Percentiles rank a stretch among this genome's conserved stretches.
phyloP scores from a whole-genome alignment of 2,329 filamentous ascomycete genomes.

The Ophiostoma sp. region DNA sequence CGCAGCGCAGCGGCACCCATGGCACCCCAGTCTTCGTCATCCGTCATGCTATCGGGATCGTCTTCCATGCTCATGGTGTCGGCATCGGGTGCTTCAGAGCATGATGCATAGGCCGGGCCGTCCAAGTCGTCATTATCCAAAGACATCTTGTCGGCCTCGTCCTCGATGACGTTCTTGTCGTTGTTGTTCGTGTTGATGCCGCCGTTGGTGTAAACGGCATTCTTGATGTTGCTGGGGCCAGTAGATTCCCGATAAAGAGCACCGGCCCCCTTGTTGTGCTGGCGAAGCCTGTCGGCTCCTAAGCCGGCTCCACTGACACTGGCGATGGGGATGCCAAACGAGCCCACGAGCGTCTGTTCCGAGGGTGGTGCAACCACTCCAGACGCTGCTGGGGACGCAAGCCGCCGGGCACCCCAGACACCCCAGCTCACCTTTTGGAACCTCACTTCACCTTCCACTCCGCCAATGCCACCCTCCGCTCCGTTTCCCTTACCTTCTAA shows the following conservation, averaged over 20 bases:
- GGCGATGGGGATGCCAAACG: slow-evolving; percentile 53
- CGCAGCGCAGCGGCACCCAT: slow-evolving; percentile 82
- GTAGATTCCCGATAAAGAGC: slow-evolving; percentile 58
- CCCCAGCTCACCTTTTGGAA: slow-evolving; percentile 98
- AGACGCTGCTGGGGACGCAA: slow-evolving; percentile 31
- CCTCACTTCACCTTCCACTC: slow-evolving; percentile 63
- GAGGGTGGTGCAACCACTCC: neutral
- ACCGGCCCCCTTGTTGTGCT: slow-evolving; percentile 56
- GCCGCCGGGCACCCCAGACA: slow-evolving; percentile 77
- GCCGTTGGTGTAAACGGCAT: neutral
- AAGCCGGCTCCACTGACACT: slow-evolving; percentile 37
- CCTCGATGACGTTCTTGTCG: slow-evolving; percentile 63
- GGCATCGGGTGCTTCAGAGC: slow-evolving; percentile 67
- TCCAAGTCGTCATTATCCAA: slow-evolving; percentile 68
- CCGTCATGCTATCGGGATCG: slow-evolving; percentile 79
- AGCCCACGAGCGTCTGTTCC: slow-evolving; percentile 27
- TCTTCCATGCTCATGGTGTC: slow-evolving; percentile 56
- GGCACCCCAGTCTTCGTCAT: slow-evolving; percentile 92
- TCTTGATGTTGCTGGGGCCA: slow-evolving; percentile 42
- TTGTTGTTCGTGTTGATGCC: neutral
- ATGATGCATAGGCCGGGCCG: slow-evolving; percentile 63
- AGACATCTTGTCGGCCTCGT: slow-evolving; percentile 95
- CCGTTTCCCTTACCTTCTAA: slow-evolving; percentile 68
- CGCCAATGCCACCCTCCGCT: slow-evolving; percentile 47
- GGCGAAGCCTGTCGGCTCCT: slow-evolving; percentile 43